A percentile compares a stretch with the other conserved stretches of the same genome.
phyloP scores from a whole-genome alignment of 1,284 basidiomycete genomes.

The Cystobasidium slooffiae region DNA sequence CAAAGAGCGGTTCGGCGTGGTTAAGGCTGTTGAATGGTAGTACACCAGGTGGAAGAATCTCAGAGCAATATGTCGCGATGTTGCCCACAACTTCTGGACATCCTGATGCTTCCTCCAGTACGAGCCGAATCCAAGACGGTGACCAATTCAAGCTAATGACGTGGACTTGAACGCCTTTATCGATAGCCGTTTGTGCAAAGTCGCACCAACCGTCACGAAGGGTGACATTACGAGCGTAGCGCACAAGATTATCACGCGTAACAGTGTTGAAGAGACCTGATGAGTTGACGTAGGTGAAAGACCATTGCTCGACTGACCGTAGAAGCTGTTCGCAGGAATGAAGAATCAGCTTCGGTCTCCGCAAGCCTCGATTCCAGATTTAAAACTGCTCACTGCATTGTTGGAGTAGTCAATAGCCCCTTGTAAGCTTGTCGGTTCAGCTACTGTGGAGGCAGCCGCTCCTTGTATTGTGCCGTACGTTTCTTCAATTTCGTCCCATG shows the following conservation, averaged over 20 bases:
- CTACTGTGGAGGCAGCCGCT: constrained; percentile 1
- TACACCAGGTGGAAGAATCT: constrained; percentile 21
- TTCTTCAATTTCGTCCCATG: constrained; percentile 18
- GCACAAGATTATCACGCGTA: not conserved
- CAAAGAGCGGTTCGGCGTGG: constrained; percentile 6
- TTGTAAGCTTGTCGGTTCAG: constrained; percentile 4
- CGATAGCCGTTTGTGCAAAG: constrained; percentile 25
- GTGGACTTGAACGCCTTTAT: constrained; percentile 21
- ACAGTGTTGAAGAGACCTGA: constrained; percentile 27
- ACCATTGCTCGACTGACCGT: constrained; percentile 14
- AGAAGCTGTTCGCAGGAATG: constrained; percentile 9
- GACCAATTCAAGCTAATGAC: constrained; percentile 36
- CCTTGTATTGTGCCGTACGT: constrained; percentile 7
- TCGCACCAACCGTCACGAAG: constrained; percentile 38
- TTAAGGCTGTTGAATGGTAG: constrained; percentile 22
- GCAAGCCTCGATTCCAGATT: too few relatives aligned
- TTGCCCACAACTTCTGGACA: constrained; percentile 18
- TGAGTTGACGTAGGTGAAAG: constrained; percentile 13
- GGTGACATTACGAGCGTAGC: constrained; percentile 28
- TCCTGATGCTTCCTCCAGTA: constrained; percentile 27
- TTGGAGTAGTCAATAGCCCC: constrained; percentile 15
- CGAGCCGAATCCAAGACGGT: constrained; percentile 29
- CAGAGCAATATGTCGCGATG: constrained; percentile 30
- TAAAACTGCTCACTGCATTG: constrained; percentile 1
- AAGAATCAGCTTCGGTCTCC: not conserved